A percentile compares a stretch with the other conserved stretches of the same genome.
Evolutionary conservation across 345 rosid species (phyloP).

Genomic region (Bruguiera gymnorhiza): DNA sequence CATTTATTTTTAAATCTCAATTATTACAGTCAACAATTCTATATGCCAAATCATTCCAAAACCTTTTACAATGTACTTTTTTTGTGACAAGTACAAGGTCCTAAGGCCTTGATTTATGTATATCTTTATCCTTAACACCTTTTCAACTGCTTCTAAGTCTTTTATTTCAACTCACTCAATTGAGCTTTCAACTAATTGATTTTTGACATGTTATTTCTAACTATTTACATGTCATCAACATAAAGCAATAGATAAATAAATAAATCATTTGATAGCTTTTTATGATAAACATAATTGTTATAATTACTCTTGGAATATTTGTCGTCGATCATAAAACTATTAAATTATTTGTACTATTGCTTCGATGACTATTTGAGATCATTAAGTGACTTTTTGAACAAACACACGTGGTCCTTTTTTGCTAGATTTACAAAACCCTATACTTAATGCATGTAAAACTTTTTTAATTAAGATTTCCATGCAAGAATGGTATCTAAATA

Average conservation of each 20-base stretch:
- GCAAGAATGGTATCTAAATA: neutral
- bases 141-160: neutral
- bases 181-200: neutral
- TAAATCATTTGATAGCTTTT: neutral
- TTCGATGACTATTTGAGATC: neutral
- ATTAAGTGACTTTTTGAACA: neutral
- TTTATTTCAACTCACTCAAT: neutral
- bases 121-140: neutral
- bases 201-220: neutral
- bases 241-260: neutral
- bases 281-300: neutral
- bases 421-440: neutral
- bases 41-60: neutral
- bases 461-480: neutral
- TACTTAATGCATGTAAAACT: neutral
- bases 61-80: neutral
- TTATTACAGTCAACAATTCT: neutral
- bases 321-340: neutral
- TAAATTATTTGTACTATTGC: neutral
- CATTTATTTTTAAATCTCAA: neutral
- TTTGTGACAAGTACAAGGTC: too few species aligned
- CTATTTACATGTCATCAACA: neutral
- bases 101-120: neutral
- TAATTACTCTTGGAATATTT: neutral
- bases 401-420: neutral